A percentile compares a stretch with the other conserved stretches of the same genome.
These are phyloP conservation scores for Rhododendron simsii DNA, from an alignment of 148 eudicot genomes.

Conservation along the genomic window DNA sequence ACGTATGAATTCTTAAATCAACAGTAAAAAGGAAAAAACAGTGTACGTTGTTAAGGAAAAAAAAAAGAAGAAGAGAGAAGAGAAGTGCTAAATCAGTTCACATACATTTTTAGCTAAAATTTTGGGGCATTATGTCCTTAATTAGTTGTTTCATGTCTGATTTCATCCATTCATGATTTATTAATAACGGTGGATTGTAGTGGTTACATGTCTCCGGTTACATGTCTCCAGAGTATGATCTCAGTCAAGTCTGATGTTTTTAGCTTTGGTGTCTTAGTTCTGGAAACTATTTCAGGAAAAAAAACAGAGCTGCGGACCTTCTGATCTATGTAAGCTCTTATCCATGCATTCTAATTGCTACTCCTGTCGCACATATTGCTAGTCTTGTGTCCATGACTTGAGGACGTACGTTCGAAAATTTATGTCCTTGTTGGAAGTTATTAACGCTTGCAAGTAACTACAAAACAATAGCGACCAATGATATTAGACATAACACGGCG, in stretches of 20 bases:
- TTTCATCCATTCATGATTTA: neutral
- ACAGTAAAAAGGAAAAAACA: no score
- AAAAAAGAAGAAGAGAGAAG: no score
- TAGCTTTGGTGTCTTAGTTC: constrained; percentile 45
- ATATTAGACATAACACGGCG: no score
- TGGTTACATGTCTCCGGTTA: constrained; percentile 11
- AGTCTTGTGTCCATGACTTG: neutral
- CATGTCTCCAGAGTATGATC: constrained; percentile 29
- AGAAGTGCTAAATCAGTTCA: no score
- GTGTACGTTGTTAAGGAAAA: no score
- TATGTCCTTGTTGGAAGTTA: neutral
- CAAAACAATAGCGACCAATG: no score
- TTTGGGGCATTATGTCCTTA: no score
- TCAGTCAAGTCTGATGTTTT: constrained; percentile 51
- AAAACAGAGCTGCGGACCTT: constrained; percentile 9
- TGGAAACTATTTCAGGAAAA: constrained; percentile 24
- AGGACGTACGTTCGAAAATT: neutral
- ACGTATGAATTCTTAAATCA: neutral
- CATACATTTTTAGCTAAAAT: no score
- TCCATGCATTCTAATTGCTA: neutral
- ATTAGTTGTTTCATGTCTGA: no score
- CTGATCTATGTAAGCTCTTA: constrained; percentile 28
- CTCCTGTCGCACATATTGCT: neutral
- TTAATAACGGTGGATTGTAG: neutral
- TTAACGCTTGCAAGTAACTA: neutral